A percentile compares a stretch with the other conserved stretches of the same genome.
Conservation (phyloP, 164 flowering plant genomes). For the Sedum album region DNA sequence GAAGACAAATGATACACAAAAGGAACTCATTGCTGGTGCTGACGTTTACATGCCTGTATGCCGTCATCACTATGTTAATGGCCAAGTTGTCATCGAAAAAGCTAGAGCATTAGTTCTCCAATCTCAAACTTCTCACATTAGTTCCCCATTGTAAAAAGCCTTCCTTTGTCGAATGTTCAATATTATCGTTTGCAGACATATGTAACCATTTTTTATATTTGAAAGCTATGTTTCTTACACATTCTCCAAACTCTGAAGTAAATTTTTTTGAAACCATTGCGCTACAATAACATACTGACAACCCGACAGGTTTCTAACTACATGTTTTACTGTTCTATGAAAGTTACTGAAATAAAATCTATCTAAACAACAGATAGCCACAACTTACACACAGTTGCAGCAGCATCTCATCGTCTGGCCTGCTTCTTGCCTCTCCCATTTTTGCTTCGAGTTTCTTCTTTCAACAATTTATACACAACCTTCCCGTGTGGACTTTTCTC, state of each 20-base stretch:
- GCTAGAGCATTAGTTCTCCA: constrained; percentile 35
- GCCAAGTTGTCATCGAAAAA: constrained; percentile 46
- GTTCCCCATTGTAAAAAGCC: not conserved
- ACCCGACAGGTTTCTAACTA: not conserved
- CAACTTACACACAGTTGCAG: not conserved
- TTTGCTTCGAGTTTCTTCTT: not conserved
- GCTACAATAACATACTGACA: not conserved
- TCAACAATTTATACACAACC: not conserved
- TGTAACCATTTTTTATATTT: not conserved
- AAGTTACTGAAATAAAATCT: not conserved
- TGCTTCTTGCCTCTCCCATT: not conserved
- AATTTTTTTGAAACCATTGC: not conserved
- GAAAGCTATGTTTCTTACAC: not conserved
- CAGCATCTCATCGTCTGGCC: not conserved
- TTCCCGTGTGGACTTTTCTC: not conserved
- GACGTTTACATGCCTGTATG: constrained; percentile 78
- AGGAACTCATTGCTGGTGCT: constrained; percentile 58
- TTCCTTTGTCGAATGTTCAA: not conserved
- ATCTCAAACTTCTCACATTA: constrained; percentile 17
- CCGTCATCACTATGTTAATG: constrained; percentile 54
- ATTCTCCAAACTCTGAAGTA: not conserved
- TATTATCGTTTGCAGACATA: not conserved
- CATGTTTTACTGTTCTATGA: too few relatives aligned
- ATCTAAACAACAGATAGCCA: not conserved
- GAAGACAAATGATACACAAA: constrained; percentile 44